Evolutionary conservation across 108 stramenopile genomes (phyloP).

Genomic region (Ochromonas danica): DNA sequence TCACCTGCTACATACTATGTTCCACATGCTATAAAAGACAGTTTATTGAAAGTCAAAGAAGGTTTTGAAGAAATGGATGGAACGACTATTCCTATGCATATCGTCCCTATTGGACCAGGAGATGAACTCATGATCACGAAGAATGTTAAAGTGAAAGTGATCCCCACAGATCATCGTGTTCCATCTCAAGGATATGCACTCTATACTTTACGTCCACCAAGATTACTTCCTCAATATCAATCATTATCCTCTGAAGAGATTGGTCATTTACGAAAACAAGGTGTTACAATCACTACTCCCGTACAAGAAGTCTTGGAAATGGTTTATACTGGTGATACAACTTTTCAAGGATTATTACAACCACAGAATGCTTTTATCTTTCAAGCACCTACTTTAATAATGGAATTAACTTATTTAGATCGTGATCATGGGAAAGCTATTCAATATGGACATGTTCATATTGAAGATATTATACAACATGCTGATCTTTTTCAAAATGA

Average conservation of each 20-base stretch:
- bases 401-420: slow-evolving; percentile 36
- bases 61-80: slow-evolving; percentile 26
- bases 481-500: not conserved
- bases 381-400: slow-evolving; percentile 11
- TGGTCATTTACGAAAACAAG: not conserved
- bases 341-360: not conserved
- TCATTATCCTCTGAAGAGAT: not conserved
- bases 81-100: slow-evolving; percentile 23
- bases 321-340: slow-evolving; percentile 33
- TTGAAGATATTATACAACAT: slow-evolving; percentile 21
- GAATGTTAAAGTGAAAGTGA: not conserved
- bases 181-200: slow-evolving; percentile 24
- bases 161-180: slow-evolving; percentile 31
- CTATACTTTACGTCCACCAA: not conserved
- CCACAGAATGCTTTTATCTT: slow-evolving; percentile 24
- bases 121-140: not conserved
- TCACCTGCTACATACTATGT: slow-evolving; percentile 13
- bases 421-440: not conserved
- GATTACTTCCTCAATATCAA: slow-evolving; percentile 17
- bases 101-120: not conserved
- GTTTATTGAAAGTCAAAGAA: not conserved
- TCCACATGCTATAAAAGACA: not conserved
- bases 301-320: not conserved
- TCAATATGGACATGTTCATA: slow-evolving; percentile 3
- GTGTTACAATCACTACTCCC: not conserved